Evolutionary conservation across 371 early-diverging fungal species (phyloP).

Genomic region (Actinomortierella ambigua): DNA sequence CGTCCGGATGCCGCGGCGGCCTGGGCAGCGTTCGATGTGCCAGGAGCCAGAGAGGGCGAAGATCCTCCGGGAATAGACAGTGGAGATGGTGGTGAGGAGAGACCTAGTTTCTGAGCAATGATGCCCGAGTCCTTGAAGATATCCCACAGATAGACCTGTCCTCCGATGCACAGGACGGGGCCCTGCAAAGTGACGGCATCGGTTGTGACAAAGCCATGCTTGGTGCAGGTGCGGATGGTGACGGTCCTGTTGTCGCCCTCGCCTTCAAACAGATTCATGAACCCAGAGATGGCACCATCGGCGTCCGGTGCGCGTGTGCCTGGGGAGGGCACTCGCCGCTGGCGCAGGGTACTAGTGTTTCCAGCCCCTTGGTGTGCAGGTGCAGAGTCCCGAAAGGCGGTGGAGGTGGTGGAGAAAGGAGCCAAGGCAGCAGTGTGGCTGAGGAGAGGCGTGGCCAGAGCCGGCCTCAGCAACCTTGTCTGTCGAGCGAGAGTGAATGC

Average conservation of each 20-base stretch:
- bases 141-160: slow-evolving; percentile 45
- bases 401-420: too few relatives aligned
- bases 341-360: slow-evolving; percentile 25
- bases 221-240: slow-evolving; percentile 36
- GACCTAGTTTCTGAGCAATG: slow-evolving; percentile 5
- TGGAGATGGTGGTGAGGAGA: neutral
- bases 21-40: neutral
- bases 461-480: too few relatives aligned
- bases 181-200: slow-evolving; percentile 42
- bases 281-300: slow-evolving; percentile 43
- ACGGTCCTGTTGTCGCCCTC: slow-evolving; percentile 38
- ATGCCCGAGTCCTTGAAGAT: slow-evolving; percentile 32
- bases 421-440: too few relatives aligned
- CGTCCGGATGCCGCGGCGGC: slow-evolving; percentile 9
- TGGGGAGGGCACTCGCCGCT: slow-evolving; percentile 28
- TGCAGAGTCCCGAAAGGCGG: too few relatives aligned
- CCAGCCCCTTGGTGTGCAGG: too few relatives aligned
- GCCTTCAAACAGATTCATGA: slow-evolving; percentile 42
- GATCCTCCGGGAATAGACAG: neutral
- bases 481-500: too few relatives aligned
- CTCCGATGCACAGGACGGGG: slow-evolving; percentile 44
- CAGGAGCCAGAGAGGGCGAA: neutral
- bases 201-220: slow-evolving; percentile 46
- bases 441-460: too few relatives aligned
- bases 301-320: slow-evolving; percentile 33